These are phyloP conservation scores for Hypericum perforatum DNA, from an alignment of 345 rosid genomes.

Conservation along the genomic window DNA sequence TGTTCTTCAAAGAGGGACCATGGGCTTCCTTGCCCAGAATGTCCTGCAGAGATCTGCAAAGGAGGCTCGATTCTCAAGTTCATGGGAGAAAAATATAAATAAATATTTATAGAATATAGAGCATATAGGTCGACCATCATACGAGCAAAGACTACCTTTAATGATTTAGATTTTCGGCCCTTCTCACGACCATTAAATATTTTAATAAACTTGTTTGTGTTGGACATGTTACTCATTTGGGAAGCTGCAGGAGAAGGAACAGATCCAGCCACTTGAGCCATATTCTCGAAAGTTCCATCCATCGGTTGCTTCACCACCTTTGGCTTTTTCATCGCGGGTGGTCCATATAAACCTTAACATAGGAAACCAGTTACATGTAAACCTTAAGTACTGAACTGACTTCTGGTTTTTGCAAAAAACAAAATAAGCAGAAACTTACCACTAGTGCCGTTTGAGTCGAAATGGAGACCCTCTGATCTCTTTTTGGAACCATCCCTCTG, in stretches of 20 bases:
- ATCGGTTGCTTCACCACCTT: constrained; percentile 55
- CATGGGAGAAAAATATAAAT: constrained; percentile 4
- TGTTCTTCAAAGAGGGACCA: constrained; percentile 99
- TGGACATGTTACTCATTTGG: constrained; percentile 92
- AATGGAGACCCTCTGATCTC: constrained; percentile 62
- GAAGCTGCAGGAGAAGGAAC: constrained; percentile 81
- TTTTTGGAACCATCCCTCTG: constrained; percentile 73
- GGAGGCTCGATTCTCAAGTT: constrained; percentile 18
- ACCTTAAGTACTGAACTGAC: too few species aligned
- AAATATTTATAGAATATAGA: constrained; percentile 2
- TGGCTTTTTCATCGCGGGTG: constrained; percentile 61
- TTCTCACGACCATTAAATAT: constrained; percentile 61
- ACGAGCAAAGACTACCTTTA: constrained; percentile 45
- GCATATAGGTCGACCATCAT: constrained; percentile 5
- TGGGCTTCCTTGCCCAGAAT: constrained; percentile 69
- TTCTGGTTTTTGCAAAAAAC: not conserved
- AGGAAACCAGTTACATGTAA: constrained; percentile 17
- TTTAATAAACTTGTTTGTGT: constrained; percentile 65
- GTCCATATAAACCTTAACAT: constrained; percentile 55
- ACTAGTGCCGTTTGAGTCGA: constrained; percentile 63
- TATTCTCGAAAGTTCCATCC: constrained; percentile 55
- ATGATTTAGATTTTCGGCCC: constrained; percentile 64
- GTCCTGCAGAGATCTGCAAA: constrained; percentile 61
- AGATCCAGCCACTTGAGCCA: constrained; percentile 45
- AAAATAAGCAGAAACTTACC: constrained; percentile 28